Evolutionary conservation across 164 flowering plant species (phyloP), one percentile per base, ranked within the genome.

Genomic region (Stephania japonica): DNA sequence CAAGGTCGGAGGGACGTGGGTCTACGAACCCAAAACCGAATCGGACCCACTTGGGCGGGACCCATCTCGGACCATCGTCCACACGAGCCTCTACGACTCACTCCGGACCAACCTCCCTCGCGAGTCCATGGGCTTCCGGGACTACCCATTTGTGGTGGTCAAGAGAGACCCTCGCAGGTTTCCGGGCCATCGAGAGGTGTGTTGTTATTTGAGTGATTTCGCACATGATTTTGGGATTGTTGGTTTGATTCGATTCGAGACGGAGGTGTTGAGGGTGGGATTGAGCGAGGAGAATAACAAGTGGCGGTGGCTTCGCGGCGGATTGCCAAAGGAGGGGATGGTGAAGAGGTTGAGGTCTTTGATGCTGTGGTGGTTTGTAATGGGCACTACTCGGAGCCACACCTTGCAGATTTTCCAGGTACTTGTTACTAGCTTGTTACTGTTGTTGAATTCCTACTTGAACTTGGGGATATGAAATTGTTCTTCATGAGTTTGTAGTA

Each of bases 81-180:
- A 85, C 47, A 44, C 83, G 38, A 92, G 97, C 80, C 86, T 94
- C 66, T 92, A 90, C 84, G 75, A 80, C 0, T 93, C 97, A 7
- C 94, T 93, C 19, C 88, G 98, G 12, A 88, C 94, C 61, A 93
- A 93, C 75, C 86, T 93, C 43, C 97, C 98, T 10, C 75, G 98
- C 38, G 91, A 89, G 71, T 61, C 49, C 21, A 93, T 93, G 98
- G 98, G 98, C 3, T 90, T 82, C 68, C 75, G 78, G 26, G 95
- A 83, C 32, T 93, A 78, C 77, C 97, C 97, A 4, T 91, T 93
- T 72, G 80, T 79, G 21, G 73, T 75, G n/a, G 76, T 42, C 23
- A 75, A 32, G 6, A 78, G 93, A 71, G 97, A 93, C 69, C 71
- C 77, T 65, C 79, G 97, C 66, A 80, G 89, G 80, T 91, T 78